A percentile compares a stretch with the other conserved stretches of the same genome.
These are phyloP conservation scores for Crithidia bombi DNA, from an alignment of 208 protist species.

Conservation along the genomic window DNA sequence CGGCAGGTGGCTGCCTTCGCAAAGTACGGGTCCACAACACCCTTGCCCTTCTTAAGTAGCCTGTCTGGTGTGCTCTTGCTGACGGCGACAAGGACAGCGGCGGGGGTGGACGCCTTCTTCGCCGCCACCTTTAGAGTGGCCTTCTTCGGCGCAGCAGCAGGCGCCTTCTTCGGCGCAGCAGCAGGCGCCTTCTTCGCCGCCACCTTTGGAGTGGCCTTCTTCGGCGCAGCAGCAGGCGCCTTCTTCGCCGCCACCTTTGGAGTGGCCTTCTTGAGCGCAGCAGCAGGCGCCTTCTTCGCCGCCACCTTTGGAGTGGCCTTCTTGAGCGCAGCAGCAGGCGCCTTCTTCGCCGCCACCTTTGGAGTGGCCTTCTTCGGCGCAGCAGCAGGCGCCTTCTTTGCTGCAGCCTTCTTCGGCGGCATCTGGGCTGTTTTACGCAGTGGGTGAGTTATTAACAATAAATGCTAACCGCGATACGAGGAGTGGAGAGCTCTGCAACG, in stretches of 20 bases:
- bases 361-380: too few relatives aligned
- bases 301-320: conserved; percentile 24
- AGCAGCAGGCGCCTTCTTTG: conserved; percentile 30
- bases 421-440: conserved; percentile 15
- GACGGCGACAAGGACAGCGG: conserved; percentile 24
- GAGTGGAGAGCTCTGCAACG: neutral
- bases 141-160: conserved; percentile 7
- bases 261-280: too few relatives aligned
- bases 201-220: too few relatives aligned
- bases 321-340: neutral
- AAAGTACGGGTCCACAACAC: conserved; percentile 71
- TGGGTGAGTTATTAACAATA: neutral
- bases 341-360: conserved; percentile 32
- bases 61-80: conserved; percentile 28
- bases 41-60: conserved; percentile 67
- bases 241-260: conserved; percentile 34
- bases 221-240: neutral
- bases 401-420: conserved; percentile 42
- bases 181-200: neutral
- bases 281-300: conserved; percentile 14
- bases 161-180: too few relatives aligned
- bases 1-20: conserved; percentile 56
- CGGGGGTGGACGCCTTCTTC: conserved; percentile 10
- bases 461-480: neutral
- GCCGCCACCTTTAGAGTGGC: conserved; percentile 20